A percentile compares a stretch with the other conserved stretches of the same genome.
These are phyloP conservation scores for Cyclotella choctawhatcheeana DNA, from an alignment of 108 stramenopile genomes.

Conservation along the genomic window DNA sequence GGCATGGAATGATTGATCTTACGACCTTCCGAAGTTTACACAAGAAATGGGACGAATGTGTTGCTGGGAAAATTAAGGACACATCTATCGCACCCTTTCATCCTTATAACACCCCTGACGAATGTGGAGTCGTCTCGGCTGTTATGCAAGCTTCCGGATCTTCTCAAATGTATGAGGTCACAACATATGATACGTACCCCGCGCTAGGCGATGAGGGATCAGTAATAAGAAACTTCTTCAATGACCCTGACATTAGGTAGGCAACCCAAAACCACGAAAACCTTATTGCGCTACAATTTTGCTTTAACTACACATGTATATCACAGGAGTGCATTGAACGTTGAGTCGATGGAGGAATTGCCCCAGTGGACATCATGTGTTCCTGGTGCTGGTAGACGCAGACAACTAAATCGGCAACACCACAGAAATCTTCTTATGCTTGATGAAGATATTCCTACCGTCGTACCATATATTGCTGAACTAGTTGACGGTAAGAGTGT, in stretches of 20 bases:
- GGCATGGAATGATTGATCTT: slow-evolving; percentile 83
- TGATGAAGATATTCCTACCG: slow-evolving; percentile 64
- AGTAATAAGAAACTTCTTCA: slow-evolving; percentile 52
- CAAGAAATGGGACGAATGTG: slow-evolving; percentile 59
- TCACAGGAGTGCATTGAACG: slow-evolving; percentile 58
- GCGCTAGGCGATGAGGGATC: slow-evolving; percentile 29
- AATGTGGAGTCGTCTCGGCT: slow-evolving; percentile 66
- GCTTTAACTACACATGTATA: background rate
- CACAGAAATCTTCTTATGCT: slow-evolving; percentile 48
- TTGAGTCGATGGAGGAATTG: slow-evolving; percentile 29
- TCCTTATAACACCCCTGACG: slow-evolving; percentile 68
- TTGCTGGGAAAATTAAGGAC: slow-evolving; percentile 32
- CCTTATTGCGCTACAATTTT: no score
- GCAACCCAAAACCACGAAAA: no score
- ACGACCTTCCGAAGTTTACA: slow-evolving; percentile 47
- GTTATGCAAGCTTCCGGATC: slow-evolving; percentile 65
- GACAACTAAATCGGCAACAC: slow-evolving; percentile 17
- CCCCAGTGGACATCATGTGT: slow-evolving; percentile 61
- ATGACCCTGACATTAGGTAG: slow-evolving; percentile 56
- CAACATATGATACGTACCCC: slow-evolving; percentile 63
- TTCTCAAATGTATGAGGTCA: slow-evolving; percentile 69
- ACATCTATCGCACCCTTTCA: slow-evolving; percentile 55
- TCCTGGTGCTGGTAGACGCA: slow-evolving; percentile 67
- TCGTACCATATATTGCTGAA: slow-evolving; percentile 71
- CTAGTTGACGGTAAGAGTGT: slow-evolving; percentile 55